Percentiles rank a stretch among this genome's conserved stretches.
These are phyloP conservation scores for Pyronema domesticum DNA, from an alignment of 495 filamentous ascomycete genomes.

Conservation along the genomic window DNA sequence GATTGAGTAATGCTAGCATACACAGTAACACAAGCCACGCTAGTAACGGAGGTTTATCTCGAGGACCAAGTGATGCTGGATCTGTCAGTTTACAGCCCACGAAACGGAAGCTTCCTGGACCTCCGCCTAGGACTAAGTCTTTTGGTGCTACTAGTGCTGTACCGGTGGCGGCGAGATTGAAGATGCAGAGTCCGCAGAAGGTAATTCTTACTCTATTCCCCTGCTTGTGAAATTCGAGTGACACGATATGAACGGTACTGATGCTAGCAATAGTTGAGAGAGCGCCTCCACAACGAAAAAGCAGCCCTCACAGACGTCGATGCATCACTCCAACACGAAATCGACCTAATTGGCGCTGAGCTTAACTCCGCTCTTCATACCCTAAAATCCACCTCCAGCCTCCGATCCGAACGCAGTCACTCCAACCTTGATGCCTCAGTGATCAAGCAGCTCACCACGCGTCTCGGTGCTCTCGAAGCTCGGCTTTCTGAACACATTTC, in stretches of 20 bases:
- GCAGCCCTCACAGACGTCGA: constrained; percentile 51
- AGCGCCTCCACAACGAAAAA: constrained; percentile 70
- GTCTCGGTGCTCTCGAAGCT: constrained; percentile 46
- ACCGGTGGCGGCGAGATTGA: constrained; percentile 43
- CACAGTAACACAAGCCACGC: constrained; percentile 22
- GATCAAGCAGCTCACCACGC: constrained; percentile 29
- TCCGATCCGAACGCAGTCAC: constrained; percentile 25
- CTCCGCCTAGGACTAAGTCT: constrained; percentile 13
- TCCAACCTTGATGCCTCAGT: constrained; percentile 11
- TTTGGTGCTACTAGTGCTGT: constrained; percentile 25
- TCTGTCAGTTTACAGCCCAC: constrained; percentile 29
- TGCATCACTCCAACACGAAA: constrained; percentile 50
- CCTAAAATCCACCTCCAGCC: not conserved
- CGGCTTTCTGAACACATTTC: constrained; percentile 32
- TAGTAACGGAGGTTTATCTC: constrained; percentile 18
- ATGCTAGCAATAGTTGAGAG: constrained; percentile 39
- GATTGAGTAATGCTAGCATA: too few relatives aligned
- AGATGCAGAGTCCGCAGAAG: constrained; percentile 80
- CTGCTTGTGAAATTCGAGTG: not conserved
- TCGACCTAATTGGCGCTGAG: constrained; percentile 69
- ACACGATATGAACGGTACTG: not conserved
- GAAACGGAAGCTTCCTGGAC: too few relatives aligned
- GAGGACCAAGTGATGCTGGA: constrained; percentile 26
- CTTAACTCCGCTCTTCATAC: constrained; percentile 39
- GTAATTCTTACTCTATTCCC: constrained; percentile 16